These are phyloP conservation scores for Neonectria neomacrospora DNA, from an alignment of 2,329 filamentous ascomycete genomes.

Conservation along the genomic window DNA sequence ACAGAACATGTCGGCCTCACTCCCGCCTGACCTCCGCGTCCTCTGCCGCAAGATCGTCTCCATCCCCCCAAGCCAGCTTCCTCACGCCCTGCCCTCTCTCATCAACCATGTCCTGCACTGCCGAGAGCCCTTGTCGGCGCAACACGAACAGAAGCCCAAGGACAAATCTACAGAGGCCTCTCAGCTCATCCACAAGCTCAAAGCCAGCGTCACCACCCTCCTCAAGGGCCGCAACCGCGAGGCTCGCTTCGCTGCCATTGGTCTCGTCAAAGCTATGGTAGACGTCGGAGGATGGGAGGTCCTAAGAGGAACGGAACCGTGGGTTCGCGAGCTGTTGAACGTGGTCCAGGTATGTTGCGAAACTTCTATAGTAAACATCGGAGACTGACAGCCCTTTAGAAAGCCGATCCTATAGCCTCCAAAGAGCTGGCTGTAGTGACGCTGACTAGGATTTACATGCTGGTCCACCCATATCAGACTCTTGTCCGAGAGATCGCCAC, in stretches of 20 bases:
- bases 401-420: slow-evolving; percentile 78
- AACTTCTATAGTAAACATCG: not conserved
- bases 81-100: slow-evolving; percentile 76
- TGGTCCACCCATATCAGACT: slow-evolving; percentile 84
- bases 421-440: slow-evolving; percentile 83
- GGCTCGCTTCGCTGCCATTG: slow-evolving; percentile 80
- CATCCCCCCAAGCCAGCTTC: slow-evolving; percentile 77
- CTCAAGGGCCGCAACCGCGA: slow-evolving; percentile 80
- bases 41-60: slow-evolving; percentile 77
- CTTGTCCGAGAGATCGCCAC: slow-evolving; percentile 89
- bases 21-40: slow-evolving; percentile 69
- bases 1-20: slow-evolving; percentile 48
- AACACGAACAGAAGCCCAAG: slow-evolving; percentile 70
- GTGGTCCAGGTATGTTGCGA: slow-evolving; percentile 72
- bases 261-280: slow-evolving; percentile 81
- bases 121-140: slow-evolving; percentile 69
- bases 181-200: slow-evolving; percentile 83
- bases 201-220: slow-evolving; percentile 79
- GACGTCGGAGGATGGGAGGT: slow-evolving; percentile 89
- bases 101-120: slow-evolving; percentile 69
- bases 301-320: slow-evolving; percentile 76
- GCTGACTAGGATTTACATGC: slow-evolving; percentile 83
- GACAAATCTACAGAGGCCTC: slow-evolving; percentile 71
- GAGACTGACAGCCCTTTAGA: slow-evolving; percentile 59
- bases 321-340: slow-evolving; percentile 80